Conservation (phyloP, 768 basidiomycete genomes). For the Mycena latifolia region DNA sequence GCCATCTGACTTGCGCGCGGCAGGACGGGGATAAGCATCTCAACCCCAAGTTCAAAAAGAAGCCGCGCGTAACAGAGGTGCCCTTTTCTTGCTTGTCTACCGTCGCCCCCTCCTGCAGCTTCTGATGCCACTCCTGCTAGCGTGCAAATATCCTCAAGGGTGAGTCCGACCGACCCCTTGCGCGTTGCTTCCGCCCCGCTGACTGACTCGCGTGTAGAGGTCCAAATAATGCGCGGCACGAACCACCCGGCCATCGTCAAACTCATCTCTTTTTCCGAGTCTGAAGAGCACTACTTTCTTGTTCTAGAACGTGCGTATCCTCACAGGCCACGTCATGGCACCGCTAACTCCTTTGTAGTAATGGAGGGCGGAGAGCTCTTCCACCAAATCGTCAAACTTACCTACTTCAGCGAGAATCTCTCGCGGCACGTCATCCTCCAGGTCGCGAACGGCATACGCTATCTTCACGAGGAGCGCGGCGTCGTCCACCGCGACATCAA, state of each 20-base stretch:
- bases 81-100: slow-evolving; percentile 48
- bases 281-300: slow-evolving; percentile 93
- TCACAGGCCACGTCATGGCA: slow-evolving; percentile 6
- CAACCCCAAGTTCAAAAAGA: slow-evolving; percentile 95
- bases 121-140: slow-evolving; percentile 57
- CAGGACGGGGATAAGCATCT: slow-evolving; percentile 95
- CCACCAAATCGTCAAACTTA: slow-evolving; percentile 98
- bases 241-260: slow-evolving; percentile 95
- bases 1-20: slow-evolving; percentile 49
- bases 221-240: slow-evolving; percentile 98
- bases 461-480: slow-evolving; percentile 97
- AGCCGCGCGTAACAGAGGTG: slow-evolving; percentile 99
- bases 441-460: slow-evolving; percentile 93
- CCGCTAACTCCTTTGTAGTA: slow-evolving; percentile 60
- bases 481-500: slow-evolving; percentile 99
- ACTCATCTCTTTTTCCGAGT: slow-evolving; percentile 92
- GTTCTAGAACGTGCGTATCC: slow-evolving; percentile 83
- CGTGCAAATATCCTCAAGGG: slow-evolving; percentile 98
- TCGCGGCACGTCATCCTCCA: slow-evolving; percentile 97
- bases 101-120: slow-evolving; percentile 24
- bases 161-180: slow-evolving; percentile 40
- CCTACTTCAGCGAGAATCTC: slow-evolving; percentile 98
- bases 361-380: slow-evolving; percentile 99
- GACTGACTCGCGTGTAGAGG: slow-evolving; percentile 69
- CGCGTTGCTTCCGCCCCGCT: slow-evolving; percentile 13